Conservation (phyloP, 1,284 basidiomycete genomes). For the Somion occarium region DNA sequence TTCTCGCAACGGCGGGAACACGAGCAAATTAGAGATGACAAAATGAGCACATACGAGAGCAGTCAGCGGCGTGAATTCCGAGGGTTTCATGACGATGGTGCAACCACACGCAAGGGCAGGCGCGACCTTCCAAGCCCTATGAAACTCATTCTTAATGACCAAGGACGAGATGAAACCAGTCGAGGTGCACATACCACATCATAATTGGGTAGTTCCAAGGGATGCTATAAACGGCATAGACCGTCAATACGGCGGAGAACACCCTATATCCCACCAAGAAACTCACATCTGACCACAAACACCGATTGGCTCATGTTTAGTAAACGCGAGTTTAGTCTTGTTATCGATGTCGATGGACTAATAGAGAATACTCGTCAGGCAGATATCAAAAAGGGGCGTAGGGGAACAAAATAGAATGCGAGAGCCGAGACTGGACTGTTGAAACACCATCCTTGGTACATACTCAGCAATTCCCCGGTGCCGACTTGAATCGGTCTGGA, state of each 20-base stretch:
- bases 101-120: slow-evolving; percentile 88
- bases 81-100: slow-evolving; percentile 89
- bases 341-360: slow-evolving; percentile 83
- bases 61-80: slow-evolving; percentile 88
- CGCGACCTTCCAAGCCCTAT: slow-evolving; percentile 87
- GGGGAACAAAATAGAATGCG: neutral
- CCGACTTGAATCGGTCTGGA: no score
- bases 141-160: neutral
- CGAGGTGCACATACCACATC: slow-evolving; percentile 62
- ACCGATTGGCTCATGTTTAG: slow-evolving; percentile 89
- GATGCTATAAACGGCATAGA: slow-evolving; percentile 45
- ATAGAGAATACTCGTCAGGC: no score
- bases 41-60: slow-evolving; percentile 55
- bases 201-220: slow-evolving; percentile 92
- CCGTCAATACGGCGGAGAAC: slow-evolving; percentile 1
- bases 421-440: neutral
- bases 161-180: neutral
- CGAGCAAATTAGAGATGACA: neutral
- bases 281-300: slow-evolving; percentile 87
- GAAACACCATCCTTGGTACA: slow-evolving; percentile 1
- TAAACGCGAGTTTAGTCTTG: slow-evolving; percentile 78
- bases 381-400: neutral
- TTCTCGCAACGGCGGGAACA: neutral
- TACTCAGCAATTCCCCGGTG: no score
- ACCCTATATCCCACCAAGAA: slow-evolving; percentile 7